These are phyloP conservation scores for Phialocephala subalpina DNA, from an alignment of 2,329 filamentous ascomycete genomes.

Conservation along the genomic window DNA sequence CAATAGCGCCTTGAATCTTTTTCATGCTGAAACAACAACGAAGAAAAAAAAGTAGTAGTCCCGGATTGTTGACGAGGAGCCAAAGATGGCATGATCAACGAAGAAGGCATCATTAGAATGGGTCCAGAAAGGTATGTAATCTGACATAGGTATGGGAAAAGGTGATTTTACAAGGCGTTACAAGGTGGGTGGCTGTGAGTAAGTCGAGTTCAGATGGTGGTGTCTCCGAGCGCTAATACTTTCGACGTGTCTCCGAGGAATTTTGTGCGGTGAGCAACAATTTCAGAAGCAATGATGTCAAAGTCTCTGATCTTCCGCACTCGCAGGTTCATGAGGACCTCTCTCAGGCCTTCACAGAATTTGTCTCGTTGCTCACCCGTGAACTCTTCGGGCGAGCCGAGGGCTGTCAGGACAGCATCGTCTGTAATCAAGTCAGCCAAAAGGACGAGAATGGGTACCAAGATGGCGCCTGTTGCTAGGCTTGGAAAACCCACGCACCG, in stretches of 20 bases:
- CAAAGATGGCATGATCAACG: conserved; percentile 17
- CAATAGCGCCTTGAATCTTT: conserved; percentile 20
- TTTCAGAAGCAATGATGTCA: conserved; percentile 69
- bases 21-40: conserved; percentile 19
- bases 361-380: conserved; percentile 65
- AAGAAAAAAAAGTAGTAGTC: conserved; percentile 23
- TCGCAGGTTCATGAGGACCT: conserved; percentile 67
- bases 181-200: conserved; percentile 18
- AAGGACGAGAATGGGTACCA: conserved; percentile 43
- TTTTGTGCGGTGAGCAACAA: conserved; percentile 70
- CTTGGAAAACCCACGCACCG: conserved; percentile 68
- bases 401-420: conserved; percentile 75
- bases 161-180: conserved; percentile 39
- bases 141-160: conserved; percentile 23
- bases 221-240: conserved; percentile 63
- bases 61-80: conserved; percentile 14
- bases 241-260: conserved; percentile 71
- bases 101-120: conserved; percentile 16
- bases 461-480: conserved; percentile 33
- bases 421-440: conserved; percentile 60
- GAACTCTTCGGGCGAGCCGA: conserved; percentile 72
- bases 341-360: conserved; percentile 68
- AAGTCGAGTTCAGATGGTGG: conserved; percentile 33
- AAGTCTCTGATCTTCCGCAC: conserved; percentile 70
- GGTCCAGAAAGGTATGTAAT: conserved; percentile 20